Evolutionary conservation across 441 rosid species (phyloP).

Genomic region (Arabidopsis lyrata): DNA sequence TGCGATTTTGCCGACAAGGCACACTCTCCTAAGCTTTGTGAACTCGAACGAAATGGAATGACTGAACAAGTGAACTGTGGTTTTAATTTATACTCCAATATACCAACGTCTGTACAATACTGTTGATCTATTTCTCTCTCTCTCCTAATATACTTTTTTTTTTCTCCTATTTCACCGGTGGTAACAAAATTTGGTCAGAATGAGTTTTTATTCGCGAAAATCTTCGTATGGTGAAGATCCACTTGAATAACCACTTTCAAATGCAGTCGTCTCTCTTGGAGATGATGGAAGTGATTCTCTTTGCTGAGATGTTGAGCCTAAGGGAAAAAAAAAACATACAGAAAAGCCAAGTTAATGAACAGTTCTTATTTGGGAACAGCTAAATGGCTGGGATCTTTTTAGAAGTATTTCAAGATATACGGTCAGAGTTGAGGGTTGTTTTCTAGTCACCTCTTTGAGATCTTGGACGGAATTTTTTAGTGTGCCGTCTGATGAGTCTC

Average conservation of each 20-base stretch:
- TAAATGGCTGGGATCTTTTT: not conserved
- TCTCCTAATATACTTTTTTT: conserved; percentile 2
- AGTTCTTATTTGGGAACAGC: not conserved
- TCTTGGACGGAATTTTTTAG: conserved; percentile 84
- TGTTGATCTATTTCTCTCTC: conserved; percentile 12
- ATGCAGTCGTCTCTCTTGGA: conserved; percentile 71
- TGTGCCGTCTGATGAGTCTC: conserved; percentile 88
- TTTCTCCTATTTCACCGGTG: conserved; percentile 19
- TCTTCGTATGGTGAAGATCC: conserved; percentile 93
- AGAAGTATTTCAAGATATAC: not conserved
- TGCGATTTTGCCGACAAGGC: not conserved
- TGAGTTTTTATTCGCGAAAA: conserved; percentile 54
- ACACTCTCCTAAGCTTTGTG: not conserved
- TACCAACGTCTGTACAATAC: conserved; percentile 45
- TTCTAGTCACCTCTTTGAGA: conserved; percentile 72
- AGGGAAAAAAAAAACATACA: not conserved
- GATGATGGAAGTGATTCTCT: conserved; percentile 81
- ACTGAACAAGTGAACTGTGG: conserved; percentile 23
- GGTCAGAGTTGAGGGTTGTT: not conserved
- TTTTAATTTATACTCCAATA: conserved; percentile 36
- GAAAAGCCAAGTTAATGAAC: conserved; percentile 2
- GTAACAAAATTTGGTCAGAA: conserved; percentile 34
- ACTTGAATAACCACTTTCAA: conserved; percentile 80
- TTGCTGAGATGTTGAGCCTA: conserved; percentile 86
- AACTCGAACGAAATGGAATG: not conserved